Evolutionary conservation across 148 eudicot genomes (phyloP).

Genomic region (Gaultheria prostrata): DNA sequence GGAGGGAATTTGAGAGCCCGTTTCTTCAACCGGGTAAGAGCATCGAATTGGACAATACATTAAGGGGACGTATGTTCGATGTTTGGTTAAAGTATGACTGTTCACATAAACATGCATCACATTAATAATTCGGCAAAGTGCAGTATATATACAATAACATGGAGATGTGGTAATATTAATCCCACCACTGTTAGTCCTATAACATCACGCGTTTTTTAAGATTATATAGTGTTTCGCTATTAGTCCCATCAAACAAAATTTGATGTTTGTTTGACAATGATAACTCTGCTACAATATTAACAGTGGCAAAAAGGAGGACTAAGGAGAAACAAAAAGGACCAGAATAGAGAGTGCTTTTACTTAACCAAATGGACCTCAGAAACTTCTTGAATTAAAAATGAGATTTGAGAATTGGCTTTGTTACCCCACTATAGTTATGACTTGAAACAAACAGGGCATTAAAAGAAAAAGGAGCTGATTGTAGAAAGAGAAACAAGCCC

Average conservation of each 20-base stretch:
- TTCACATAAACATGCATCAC: not conserved
- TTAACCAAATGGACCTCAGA: not conserved
- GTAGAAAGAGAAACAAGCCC: not conserved
- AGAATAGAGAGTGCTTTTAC: constrained; percentile 5
- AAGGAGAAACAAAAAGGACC: not conserved
- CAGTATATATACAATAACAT: not conserved
- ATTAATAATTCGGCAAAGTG: not conserved
- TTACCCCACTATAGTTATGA: not conserved
- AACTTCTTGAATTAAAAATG: not conserved
- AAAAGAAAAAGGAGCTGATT: not conserved
- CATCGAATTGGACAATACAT: not conserved
- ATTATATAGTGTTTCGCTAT: not conserved
- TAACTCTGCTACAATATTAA: not conserved
- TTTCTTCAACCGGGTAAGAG: not conserved
- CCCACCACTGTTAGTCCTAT: not conserved
- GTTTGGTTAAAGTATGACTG: not conserved
- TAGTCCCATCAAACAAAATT: not conserved
- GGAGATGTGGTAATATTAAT: not conserved
- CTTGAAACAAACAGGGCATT: not conserved
- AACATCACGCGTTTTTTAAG: too few species aligned
- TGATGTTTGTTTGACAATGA: not conserved
- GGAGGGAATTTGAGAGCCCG: not conserved
- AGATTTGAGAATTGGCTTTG: not conserved
- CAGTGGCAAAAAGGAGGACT: not conserved
- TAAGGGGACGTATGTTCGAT: too few species aligned